Base-by-base conservation (phyloP, 495 filamentous ascomycete genomes). In the Cercophora newfieldiana region DNA sequence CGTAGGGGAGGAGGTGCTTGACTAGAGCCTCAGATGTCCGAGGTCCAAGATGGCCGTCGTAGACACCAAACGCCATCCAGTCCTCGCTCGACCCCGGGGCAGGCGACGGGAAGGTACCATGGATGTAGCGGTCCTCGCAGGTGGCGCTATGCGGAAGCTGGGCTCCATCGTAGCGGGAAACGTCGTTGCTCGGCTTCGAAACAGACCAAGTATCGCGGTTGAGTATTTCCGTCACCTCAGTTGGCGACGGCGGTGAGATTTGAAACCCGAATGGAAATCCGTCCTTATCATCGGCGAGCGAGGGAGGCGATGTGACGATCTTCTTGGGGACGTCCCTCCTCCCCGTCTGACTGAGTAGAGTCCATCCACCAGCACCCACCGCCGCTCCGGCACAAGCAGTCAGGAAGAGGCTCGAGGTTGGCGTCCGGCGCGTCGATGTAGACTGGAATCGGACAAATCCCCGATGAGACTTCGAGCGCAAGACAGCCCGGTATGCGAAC, bases 91-190 rank as follows among this genome's bases (percentile, higher is more conserved):
- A 71, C 6, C 72, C 66, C 3, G 74, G 66, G 55, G 73, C 72
- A 19, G 81, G 80, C 12, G 78, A 80, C 3, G 77, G 67, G 65
- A 84, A 71, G 44, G 64, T 68, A 7, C 81, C 80, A 66, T 86
- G 81, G 33, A 77, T 69, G 65, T 80, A 83, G 10, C 67, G 68
- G 68, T 86, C 83, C 66, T 86, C 82, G 59, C 81, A 83, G 0
- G 75, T 78, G 37, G 65, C 74, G 66, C 83, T 86, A 4, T 81
- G 81, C 0, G 77, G 72, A 18, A 84, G 29, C 61, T 82, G 82
- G 7, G 75, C 61, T 49, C 79, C 80, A 55, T 85, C 80, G 63
- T 83, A 85, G 66, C 80, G 71, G 12, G 33, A 54, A 22, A 85
- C 69, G 12, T 77, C 78, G 3, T 74, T 29, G 16, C 75, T 64